Evolutionary conservation across 139 green algal genomes (phyloP).

Genomic region (Auxenochlorella pyrenoidosa): DNA sequence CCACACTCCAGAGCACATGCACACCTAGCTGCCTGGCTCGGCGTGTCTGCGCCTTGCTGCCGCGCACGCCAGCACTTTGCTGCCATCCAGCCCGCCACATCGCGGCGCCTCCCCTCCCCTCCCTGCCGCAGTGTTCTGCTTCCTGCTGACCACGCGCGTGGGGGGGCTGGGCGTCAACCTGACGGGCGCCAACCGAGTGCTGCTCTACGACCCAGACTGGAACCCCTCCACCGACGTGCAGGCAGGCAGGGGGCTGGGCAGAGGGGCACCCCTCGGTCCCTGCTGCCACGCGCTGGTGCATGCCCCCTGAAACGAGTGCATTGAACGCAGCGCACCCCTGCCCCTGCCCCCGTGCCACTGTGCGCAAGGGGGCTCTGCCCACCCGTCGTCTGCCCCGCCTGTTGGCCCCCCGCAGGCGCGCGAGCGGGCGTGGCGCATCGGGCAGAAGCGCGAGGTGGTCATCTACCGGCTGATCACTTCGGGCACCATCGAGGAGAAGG

Average conservation of each 20-base stretch:
- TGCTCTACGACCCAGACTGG: slow-evolving; percentile 99
- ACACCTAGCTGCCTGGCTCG: too few species aligned
- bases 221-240: slow-evolving; percentile 94
- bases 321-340: too few species aligned
- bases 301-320: too few species aligned
- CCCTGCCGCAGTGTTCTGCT: slow-evolving; percentile 75
- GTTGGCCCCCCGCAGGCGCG: slow-evolving; percentile 66
- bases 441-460: slow-evolving; percentile 90
- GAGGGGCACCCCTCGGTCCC: too few species aligned
- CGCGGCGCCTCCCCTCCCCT: not conserved
- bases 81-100: not conserved
- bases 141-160: slow-evolving; percentile 97
- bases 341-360: not conserved
- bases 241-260: slow-evolving; percentile 19
- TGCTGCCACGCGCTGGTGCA: not conserved
- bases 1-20: too few species aligned
- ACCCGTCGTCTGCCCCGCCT: not conserved
- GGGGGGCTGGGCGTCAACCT: slow-evolving; percentile 98
- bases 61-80: not conserved
- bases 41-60: not conserved
- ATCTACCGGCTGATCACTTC: slow-evolving; percentile 95
- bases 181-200: slow-evolving; percentile 91
- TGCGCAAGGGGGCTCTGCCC: not conserved
- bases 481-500: slow-evolving; percentile 98
- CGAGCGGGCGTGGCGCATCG: slow-evolving; percentile 97